Percentiles rank a stretch among this genome's conserved stretches.
Conservation (phyloP, 257 asterid genomes). For the Henckelia pumila region DNA sequence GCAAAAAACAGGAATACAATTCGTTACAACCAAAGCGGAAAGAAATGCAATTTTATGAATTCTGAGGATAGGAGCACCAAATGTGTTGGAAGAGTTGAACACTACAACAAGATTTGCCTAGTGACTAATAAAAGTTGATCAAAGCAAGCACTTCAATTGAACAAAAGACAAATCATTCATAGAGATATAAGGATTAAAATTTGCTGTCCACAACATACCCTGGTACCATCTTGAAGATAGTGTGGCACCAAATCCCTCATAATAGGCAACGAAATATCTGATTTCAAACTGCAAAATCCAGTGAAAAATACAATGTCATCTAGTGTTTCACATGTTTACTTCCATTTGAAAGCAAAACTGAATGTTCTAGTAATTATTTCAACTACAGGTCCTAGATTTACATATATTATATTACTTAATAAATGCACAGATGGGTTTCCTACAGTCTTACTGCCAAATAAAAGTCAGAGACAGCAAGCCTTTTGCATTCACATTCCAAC, state of each 20-base stretch:
- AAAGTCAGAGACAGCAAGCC: neutral
- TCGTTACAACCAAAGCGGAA: conserved; percentile 6
- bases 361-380: neutral
- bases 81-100: conserved; percentile 7
- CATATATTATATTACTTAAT: neutral
- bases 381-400: neutral
- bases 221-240: conserved; percentile 89
- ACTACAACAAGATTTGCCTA: conserved; percentile 7
- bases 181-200: conserved; percentile 23
- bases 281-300: conserved; percentile 65
- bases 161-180: conserved; percentile 17
- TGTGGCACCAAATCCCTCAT: conserved; percentile 90
- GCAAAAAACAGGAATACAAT: neutral
- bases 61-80: neutral
- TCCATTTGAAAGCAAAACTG: conserved; percentile 3
- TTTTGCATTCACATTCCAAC: neutral
- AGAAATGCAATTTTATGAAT: neutral
- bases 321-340: neutral
- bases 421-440: neutral
- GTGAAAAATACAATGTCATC: conserved; percentile 24
- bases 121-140: conserved; percentile 13
- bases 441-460: neutral
- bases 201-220: conserved; percentile 49
- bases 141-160: conserved; percentile 6
- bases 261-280: conserved; percentile 85